phyloP scores from a whole-genome alignment of 257 asterid species.

The Lithospermum erythrorhizon region DNA sequence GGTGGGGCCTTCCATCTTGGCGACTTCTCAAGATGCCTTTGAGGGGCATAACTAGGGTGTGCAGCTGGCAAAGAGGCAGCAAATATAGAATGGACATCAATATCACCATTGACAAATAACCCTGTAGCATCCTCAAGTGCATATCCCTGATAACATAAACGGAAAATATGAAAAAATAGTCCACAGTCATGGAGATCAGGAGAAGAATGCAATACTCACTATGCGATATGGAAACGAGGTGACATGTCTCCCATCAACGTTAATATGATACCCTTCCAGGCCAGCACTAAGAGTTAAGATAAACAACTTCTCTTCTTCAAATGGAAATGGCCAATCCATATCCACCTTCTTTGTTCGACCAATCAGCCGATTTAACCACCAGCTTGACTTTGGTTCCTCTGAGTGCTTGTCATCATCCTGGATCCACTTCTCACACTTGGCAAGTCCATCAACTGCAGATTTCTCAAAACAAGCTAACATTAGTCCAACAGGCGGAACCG shows the following conservation, averaged over 20 bases:
- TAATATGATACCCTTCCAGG: slow-evolving; percentile 81
- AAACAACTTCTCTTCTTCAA: slow-evolving; percentile 61
- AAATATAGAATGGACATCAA: slow-evolving; percentile 59
- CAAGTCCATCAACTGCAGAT: slow-evolving; percentile 64
- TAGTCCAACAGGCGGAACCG: neutral
- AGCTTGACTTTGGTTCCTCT: slow-evolving; percentile 56
- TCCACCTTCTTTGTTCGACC: slow-evolving; percentile 63
- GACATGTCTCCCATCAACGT: slow-evolving; percentile 80
- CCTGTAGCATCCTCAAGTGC: slow-evolving; percentile 96
- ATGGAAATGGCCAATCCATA: slow-evolving; percentile 82
- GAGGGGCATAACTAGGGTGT: slow-evolving; percentile 88
- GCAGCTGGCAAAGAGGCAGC: slow-evolving; percentile 84
- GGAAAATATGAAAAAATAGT: slow-evolving; percentile 8
- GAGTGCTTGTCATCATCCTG: slow-evolving; percentile 57
- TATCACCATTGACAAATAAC: slow-evolving; percentile 62
- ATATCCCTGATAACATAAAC: slow-evolving; percentile 45
- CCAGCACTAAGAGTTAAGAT: slow-evolving; percentile 93
- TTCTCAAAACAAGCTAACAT: slow-evolving; percentile 1
- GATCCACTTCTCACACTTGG: slow-evolving; percentile 81
- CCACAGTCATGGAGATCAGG: too few relatives aligned
- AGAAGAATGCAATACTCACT: slow-evolving; percentile 31
- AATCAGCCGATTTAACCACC: slow-evolving; percentile 82
- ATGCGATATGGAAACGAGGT: slow-evolving; percentile 89
- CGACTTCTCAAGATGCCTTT: slow-evolving; percentile 75
- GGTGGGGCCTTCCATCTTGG: slow-evolving; percentile 77